Base-by-base conservation (phyloP, 2,329 filamentous ascomycete genomes). In the Pleomassaria siparia region DNA sequence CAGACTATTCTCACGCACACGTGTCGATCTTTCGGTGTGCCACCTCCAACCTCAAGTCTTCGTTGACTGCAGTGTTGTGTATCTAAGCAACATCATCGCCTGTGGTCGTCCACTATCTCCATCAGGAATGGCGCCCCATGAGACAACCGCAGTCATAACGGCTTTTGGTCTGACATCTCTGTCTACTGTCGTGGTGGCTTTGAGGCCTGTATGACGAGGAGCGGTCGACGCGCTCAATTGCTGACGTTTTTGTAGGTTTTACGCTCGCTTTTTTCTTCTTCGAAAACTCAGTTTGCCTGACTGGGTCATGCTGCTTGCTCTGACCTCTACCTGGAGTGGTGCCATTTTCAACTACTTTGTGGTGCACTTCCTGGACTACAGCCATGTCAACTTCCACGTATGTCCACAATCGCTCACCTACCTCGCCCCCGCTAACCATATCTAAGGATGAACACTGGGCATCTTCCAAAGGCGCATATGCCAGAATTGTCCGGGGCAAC, bases 311-410 rank as follows among this genome's bases (percentile, higher is more conserved):
- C 49, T 66, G 6, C 29, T 53, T 12, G 62, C 60, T 10, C 46
- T 67, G 66, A 47, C 67, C 12, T 47, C 54, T 12, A 60, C 63
- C 18, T 70, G 66, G 66, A 51, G 47, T 13, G 59, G 56, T 13
- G 49, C 58, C 9, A 56, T 66, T 7, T 40, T 63, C 21, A 67
- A 67, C 32, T 56, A 55, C 43, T 66, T 60, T 30, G 58, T 64
- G 40, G 46, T 65, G 20, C 39, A 55, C 16, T 67, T 53, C 18
- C 22, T 58, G 26, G 58, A 67, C 40, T 62, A 59, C 28, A 61
- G 44, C 13, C 39, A 15, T 33, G 21, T 45, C 12, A 30, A n/a
- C 29, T 30, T 30, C 29, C 9, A 22, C 5, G 16, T 25, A 26
- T 26, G 44, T 51, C 11, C 6, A 21, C 16, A 5, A 37, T 15